Evolutionary conservation across 1,284 basidiomycete species (phyloP).

Genomic region (Cryptococcus wingfieldii): DNA sequence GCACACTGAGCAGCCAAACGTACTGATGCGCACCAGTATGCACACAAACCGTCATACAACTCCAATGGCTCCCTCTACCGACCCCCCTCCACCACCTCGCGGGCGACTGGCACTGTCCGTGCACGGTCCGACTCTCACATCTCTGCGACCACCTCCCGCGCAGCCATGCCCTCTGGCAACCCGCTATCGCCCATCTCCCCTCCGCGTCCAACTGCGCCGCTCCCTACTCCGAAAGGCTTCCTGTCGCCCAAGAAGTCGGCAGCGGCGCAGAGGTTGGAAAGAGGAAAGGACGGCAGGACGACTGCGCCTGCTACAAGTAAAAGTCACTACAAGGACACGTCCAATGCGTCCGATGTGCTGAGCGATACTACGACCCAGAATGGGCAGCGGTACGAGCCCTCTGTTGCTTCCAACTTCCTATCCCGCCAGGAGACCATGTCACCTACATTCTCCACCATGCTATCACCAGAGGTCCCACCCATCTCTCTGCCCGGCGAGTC

Average conservation of each 20-base stretch:
- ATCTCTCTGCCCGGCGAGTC: background rate
- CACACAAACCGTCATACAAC: conserved; percentile 8
- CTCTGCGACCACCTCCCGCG: conserved; percentile 7
- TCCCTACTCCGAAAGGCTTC: conserved; percentile 40
- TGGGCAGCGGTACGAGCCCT: background rate
- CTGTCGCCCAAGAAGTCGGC: conserved; percentile 41
- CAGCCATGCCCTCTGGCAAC: conserved; percentile 3
- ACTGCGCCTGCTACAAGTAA: background rate
- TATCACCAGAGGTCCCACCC: background rate
- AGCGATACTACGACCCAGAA: background rate
- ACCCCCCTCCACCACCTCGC: conserved; percentile 9
- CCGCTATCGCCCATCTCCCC: conserved; percentile 23
- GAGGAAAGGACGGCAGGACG: conserved; percentile 18
- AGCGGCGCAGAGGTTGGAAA: conserved; percentile 32
- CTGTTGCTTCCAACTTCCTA: background rate
- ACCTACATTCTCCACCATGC: background rate
- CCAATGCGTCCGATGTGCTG: background rate
- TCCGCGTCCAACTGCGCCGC: conserved; percentile 20
- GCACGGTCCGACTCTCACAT: conserved; percentile 11
- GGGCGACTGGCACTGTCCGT: background rate
- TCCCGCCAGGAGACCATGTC: background rate
- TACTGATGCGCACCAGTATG: conserved; percentile 10
- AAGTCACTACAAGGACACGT: background rate
- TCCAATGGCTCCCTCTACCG: conserved; percentile 2
- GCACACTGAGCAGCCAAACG: background rate